These are phyloP conservation scores for Botrytis hyacinthi DNA, from an alignment of 2,329 filamentous ascomycete species.

Conservation along the genomic window DNA sequence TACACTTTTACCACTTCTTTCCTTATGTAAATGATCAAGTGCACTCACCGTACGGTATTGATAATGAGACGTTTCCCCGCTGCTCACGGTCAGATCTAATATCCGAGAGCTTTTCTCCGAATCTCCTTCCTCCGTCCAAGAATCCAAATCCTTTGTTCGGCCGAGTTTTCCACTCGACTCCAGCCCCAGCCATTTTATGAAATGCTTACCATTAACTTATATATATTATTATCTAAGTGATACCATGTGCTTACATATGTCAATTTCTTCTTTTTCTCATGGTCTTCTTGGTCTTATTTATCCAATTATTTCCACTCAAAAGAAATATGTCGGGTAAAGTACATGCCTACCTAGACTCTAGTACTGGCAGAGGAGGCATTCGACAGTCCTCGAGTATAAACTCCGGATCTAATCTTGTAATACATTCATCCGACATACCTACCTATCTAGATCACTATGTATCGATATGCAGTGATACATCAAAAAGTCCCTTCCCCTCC, in stretches of 20 bases:
- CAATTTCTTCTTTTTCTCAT: background rate
- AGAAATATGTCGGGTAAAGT: background rate
- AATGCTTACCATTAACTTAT: background rate
- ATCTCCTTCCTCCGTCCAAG: background rate
- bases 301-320: background rate
- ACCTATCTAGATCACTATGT: background rate
- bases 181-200: constrained; percentile 4
- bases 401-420: background rate
- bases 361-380: background rate
- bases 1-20: background rate
- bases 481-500: background rate
- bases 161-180: background rate
- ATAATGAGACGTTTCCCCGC: background rate
- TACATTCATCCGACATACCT: background rate
- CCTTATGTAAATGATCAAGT: background rate
- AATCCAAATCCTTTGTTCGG: constrained; percentile 1
- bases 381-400: background rate
- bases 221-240: background rate
- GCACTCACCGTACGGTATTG: too few relatives aligned
- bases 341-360: background rate
- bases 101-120: background rate
- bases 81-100: background rate
- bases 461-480: background rate
- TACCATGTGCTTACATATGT: background rate
- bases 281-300: background rate